A percentile compares a stretch with the other conserved stretches of the same genome.
Evolutionary conservation across 768 basidiomycete species (phyloP).

Genomic region (Mycena olivaceomarginata): DNA sequence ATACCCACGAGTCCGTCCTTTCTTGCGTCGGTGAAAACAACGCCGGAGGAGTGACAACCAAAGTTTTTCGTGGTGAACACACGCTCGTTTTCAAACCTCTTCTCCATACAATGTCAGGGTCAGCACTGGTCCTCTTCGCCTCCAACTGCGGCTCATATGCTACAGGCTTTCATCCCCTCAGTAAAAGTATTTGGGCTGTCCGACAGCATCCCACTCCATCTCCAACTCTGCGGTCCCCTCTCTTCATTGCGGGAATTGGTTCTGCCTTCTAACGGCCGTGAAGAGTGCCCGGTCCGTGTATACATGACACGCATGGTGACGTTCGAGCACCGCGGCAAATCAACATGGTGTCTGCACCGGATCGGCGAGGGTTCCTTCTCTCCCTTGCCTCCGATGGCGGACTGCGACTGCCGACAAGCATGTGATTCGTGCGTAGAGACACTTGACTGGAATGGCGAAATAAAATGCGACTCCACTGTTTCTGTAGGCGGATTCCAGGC

Average conservation of each 20-base stretch:
- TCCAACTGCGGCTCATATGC: not conserved
- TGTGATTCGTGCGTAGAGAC: not conserved
- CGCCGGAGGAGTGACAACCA: conserved; percentile 27
- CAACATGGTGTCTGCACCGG: conserved; percentile 21
- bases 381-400: conserved; percentile 15
- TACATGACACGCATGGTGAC: conserved; percentile 23
- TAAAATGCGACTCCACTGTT: not conserved
- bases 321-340: conserved; percentile 3
- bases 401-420: conserved; percentile 9
- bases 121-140: not conserved
- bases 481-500: conserved; percentile 27
- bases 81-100: not conserved
- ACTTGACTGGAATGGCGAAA: conserved; percentile 24
- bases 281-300: not conserved
- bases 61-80: conserved; percentile 12
- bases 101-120: conserved; percentile 30
- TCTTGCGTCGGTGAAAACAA: not conserved
- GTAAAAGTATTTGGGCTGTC: conserved; percentile 21
- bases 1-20: not conserved
- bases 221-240: conserved; percentile 16
- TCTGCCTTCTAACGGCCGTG: too few relatives aligned
- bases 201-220: conserved; percentile 27
- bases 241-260: not conserved
- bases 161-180: conserved; percentile 37
- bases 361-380: conserved; percentile 17